Evolutionary conservation across 352 stramenopile genomes (phyloP).

Genomic region (Phytopythium cucurbitacearum): DNA sequence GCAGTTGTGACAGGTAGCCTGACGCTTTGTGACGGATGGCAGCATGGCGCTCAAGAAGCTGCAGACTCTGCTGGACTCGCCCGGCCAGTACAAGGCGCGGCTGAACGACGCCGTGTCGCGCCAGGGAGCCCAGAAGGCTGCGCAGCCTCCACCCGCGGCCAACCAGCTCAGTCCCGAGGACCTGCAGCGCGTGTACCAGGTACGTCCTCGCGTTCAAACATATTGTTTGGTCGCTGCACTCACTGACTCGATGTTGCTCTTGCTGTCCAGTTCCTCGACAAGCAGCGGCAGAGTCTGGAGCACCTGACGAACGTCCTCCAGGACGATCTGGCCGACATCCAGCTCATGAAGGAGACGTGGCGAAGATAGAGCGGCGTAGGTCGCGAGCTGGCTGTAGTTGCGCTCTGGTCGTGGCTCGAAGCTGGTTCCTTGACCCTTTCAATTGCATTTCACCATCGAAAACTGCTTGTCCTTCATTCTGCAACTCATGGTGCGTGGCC

Average conservation of each 20-base stretch:
- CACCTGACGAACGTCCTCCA: constrained; percentile 80
- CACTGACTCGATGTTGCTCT: constrained; percentile 2
- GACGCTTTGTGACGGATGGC: constrained; percentile 3
- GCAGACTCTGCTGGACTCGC: constrained; percentile 69
- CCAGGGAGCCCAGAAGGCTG: constrained; percentile 60
- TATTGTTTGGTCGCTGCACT: neutral
- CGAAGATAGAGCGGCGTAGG: constrained; percentile 37
- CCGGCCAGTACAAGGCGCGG: constrained; percentile 85
- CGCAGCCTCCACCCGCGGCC: constrained; percentile 18
- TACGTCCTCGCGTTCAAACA: constrained; percentile 8
- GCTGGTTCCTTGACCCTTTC: too few relatives aligned
- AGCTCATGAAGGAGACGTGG: constrained; percentile 87
- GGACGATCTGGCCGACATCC: constrained; percentile 81
- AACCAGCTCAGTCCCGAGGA: constrained; percentile 72
- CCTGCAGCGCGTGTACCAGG: constrained; percentile 69
- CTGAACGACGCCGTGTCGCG: constrained; percentile 75
- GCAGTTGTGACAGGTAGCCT: neutral
- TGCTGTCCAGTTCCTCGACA: constrained; percentile 65
- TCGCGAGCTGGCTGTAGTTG: too few relatives aligned
- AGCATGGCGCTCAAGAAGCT: constrained; percentile 84
- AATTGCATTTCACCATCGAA: too few relatives aligned
- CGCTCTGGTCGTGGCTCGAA: too few relatives aligned
- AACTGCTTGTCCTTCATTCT: too few relatives aligned
- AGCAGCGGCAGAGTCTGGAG: constrained; percentile 81
- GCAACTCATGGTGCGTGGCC: too few relatives aligned